phyloP scores from a whole-genome alignment of 2,329 filamentous ascomycete genomes.

The Moelleriella libera region DNA sequence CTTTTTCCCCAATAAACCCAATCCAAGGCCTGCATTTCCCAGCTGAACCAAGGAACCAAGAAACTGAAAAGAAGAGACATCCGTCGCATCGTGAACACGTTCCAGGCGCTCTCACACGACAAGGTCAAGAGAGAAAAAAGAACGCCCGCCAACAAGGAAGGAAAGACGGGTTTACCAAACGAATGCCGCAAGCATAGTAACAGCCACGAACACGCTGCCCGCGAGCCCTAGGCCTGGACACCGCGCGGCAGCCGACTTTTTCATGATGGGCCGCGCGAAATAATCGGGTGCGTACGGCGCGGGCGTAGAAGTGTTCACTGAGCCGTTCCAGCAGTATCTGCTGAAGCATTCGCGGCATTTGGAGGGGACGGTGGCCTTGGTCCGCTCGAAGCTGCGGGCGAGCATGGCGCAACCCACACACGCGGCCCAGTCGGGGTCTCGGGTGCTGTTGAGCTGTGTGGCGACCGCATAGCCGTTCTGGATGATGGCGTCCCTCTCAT shows the following conservation, averaged over 20 bases:
- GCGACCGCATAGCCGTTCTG: slow-evolving; percentile 73
- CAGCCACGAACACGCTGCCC: neutral
- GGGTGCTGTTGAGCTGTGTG: slow-evolving; percentile 68
- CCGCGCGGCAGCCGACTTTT: slow-evolving; percentile 8
- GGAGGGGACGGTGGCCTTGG: slow-evolving; percentile 51
- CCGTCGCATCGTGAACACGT: no score
- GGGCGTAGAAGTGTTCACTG: slow-evolving; percentile 19
- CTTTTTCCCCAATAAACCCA: no score
- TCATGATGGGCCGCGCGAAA: slow-evolving; percentile 12
- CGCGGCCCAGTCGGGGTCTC: slow-evolving; percentile 60
- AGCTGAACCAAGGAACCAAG: no score
- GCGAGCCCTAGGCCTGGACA: neutral
- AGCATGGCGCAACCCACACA: slow-evolving; percentile 86
- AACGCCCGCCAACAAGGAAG: no score
- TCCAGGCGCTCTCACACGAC: no score
- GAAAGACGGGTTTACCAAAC: no score
- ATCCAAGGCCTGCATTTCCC: no score
- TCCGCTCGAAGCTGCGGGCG: slow-evolving; percentile 59
- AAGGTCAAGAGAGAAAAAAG: no score
- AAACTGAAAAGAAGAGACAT: no score
- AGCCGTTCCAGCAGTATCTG: slow-evolving; percentile 91
- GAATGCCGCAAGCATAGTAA: neutral
- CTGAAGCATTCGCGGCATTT: slow-evolving; percentile 66
- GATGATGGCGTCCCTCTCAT: slow-evolving; percentile 65
- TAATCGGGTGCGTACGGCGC: slow-evolving; percentile 18